Base-by-base conservation (phyloP, 306 rosid genomes). In the Cicer chorassanicum region DNA sequence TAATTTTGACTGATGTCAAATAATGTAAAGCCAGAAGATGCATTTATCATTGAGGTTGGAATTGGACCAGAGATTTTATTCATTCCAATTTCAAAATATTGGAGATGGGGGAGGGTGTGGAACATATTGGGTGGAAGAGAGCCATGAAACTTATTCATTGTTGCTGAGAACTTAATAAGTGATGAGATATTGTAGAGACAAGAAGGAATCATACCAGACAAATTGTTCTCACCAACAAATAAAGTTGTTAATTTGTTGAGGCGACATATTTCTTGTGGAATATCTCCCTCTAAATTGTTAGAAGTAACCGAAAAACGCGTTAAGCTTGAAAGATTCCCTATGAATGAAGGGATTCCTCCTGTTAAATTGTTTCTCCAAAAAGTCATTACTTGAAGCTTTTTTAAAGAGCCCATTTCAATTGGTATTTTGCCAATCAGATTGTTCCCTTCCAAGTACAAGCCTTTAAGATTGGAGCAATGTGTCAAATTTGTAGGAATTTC, bases 81-180 rank as follows among this genome's bases (percentile, higher is more conserved):
- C 19, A 2, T 0, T 15, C 9, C 45, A 8, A 66, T 66, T 14
- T 4, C 1, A 7, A 66, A 9, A 1, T 1, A 3, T 44, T 66
- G 41, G 9, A 66, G 18, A 45, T 66, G 44, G 6, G 71, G 7
- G 55, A 65, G 42, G 21, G 15, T 45, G 21, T 66, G 1, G 56
- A 66, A 66, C 72, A 66, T 66, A 38, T 66, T 45, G 11, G 72
- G 9, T 0, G 72, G 72, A 45, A 66, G 56, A 66, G 56, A 19
- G 14, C 72, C 72, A 66, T 44, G 3, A 21, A 66, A 66, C 0
- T 66, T 3, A 45, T 66, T 66, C 7, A 44, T 0, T 45, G 21
- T 4, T 11, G 19, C 56, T 5, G 21, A 6, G 7, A 66, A 6
- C 6, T 2, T 0, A 21, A 4, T 45, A 66, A 66, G 56, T 6